Evolutionary conservation across 495 filamentous ascomycete species (phyloP).

Genomic region (Glarea lozoyensis): DNA sequence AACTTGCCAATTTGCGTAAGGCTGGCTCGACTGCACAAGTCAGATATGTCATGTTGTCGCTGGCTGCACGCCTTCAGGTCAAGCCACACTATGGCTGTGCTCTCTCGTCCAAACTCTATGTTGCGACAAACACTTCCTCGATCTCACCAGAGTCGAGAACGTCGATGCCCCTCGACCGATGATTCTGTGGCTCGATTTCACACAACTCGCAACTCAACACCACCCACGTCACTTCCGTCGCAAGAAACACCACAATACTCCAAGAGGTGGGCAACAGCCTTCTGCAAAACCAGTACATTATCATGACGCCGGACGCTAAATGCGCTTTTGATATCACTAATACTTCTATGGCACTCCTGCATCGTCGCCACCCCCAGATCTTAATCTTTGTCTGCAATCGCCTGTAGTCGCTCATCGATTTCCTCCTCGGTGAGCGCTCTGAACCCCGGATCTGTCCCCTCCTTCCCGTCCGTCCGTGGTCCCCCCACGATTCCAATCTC

Average conservation of each 20-base stretch:
- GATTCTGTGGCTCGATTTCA: too few species aligned
- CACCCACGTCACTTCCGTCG: too few species aligned
- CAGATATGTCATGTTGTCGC: too few species aligned
- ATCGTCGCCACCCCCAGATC: too few species aligned
- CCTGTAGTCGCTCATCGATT: constrained; percentile 96
- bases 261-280: neutral
- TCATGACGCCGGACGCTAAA: constrained; percentile 18
- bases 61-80: constrained; percentile 8
- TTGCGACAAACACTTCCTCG: too few species aligned
- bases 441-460: constrained; percentile 70
- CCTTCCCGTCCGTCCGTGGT: constrained; percentile 65
- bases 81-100: constrained; percentile 19
- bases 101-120: too few species aligned
- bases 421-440: constrained; percentile 90
- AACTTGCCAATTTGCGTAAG: too few species aligned
- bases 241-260: too few species aligned
- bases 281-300: constrained; percentile 3
- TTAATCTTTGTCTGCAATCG: constrained; percentile 94
- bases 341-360: constrained; percentile 1
- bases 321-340: constrained; percentile 1
- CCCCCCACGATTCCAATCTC: constrained; percentile 95
- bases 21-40: too few species aligned
- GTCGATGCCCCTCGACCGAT: too few species aligned
- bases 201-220: too few species aligned
- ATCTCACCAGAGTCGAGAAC: too few species aligned